A percentile compares a stretch with the other conserved stretches of the same genome.
These are phyloP conservation scores for Cryphonectria radicalis DNA, from an alignment of 2,329 filamentous ascomycete species.

Conservation along the genomic window DNA sequence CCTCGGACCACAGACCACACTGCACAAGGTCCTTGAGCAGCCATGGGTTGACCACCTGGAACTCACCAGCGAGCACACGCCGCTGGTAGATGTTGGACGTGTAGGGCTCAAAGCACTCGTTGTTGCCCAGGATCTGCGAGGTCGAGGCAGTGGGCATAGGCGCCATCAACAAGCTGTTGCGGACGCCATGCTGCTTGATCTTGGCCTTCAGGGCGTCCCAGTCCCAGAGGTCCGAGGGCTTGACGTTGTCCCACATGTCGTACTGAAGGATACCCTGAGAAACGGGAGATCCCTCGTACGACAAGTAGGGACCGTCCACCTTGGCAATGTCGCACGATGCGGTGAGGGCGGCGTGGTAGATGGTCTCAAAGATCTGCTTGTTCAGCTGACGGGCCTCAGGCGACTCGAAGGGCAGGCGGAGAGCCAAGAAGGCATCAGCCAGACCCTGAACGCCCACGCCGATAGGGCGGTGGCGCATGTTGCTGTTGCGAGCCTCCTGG, in stretches of 20 bases:
- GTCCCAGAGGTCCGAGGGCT: conserved; percentile 93
- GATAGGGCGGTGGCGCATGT: conserved; percentile 95
- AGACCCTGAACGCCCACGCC: conserved; percentile 97
- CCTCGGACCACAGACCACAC: conserved; percentile 96
- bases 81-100: conserved; percentile 99
- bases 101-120: conserved; percentile 99
- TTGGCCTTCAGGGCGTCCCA: conserved; percentile 88
- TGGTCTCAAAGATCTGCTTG: conserved; percentile 98
- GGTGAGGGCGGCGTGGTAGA: conserved; percentile 94
- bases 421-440: conserved; percentile 95
- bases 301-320: conserved; percentile 81
- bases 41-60: conserved; percentile 99
- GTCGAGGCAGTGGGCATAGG: conserved; percentile 98
- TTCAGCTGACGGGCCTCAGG: conserved; percentile 92
- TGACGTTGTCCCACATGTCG: conserved; percentile 92
- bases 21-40: conserved; percentile 97
- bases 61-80: conserved; percentile 95
- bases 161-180: conserved; percentile 92
- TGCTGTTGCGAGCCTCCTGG: conserved; percentile 88
- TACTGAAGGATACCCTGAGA: conserved; percentile 97
- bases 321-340: conserved; percentile 86
- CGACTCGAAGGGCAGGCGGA: conserved; percentile 96
- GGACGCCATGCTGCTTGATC: conserved; percentile 90
- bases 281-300: conserved; percentile 90
- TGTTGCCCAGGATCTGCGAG: conserved; percentile 97